These are phyloP conservation scores for Beauveria caledonica DNA, from an alignment of 2,329 filamentous ascomycete genomes.

Conservation along the genomic window DNA sequence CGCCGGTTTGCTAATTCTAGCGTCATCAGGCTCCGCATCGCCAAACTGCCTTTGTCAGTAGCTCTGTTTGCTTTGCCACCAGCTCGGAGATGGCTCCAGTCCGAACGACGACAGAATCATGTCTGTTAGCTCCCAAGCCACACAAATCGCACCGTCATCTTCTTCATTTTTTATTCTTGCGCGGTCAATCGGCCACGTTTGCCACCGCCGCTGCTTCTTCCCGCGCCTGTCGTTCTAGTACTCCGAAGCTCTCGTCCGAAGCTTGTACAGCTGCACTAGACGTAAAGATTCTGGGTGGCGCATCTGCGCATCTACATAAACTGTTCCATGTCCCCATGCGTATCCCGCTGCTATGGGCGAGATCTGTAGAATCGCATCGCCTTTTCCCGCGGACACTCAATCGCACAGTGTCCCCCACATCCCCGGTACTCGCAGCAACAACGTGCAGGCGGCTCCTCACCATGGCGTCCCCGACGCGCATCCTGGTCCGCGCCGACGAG, in stretches of 20 bases:
- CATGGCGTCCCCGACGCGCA: slow-evolving; percentile 41
- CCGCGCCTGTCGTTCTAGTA: background rate
- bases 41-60: background rate
- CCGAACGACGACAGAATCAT: background rate
- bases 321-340: background rate
- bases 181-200: background rate
- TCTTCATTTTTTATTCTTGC: background rate
- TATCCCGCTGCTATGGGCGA: background rate
- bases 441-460: slow-evolving; percentile 9
- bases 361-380: background rate
- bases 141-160: background rate
- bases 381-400: background rate
- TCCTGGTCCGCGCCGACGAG: slow-evolving; percentile 39
- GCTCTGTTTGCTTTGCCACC: background rate
- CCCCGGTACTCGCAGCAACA: background rate
- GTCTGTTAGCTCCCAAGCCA: background rate
- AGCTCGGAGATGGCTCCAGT: background rate
- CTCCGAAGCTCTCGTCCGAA: background rate
- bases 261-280: background rate
- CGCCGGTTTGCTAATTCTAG: background rate
- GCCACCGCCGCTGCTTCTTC: background rate
- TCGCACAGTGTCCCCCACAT: background rate
- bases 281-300: background rate
- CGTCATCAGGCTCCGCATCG: slow-evolving; percentile 3
- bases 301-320: background rate